Conservation (phyloP, 2,329 filamentous ascomycete genomes). For the Alternaria triticimaculans region DNA sequence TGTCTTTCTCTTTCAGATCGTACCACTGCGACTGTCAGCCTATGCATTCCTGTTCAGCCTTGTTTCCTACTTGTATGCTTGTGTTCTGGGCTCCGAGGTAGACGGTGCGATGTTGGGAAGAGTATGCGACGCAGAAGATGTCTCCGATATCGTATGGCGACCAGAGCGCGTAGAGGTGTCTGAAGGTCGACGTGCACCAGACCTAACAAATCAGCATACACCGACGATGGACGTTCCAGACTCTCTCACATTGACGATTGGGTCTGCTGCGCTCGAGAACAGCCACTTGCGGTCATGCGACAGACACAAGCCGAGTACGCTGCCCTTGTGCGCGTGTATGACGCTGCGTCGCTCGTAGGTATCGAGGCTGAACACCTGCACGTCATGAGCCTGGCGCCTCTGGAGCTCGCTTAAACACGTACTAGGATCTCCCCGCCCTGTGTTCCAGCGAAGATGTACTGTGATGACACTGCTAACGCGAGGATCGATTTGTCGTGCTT, state of each 20-base stretch:
- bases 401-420: constrained; percentile 28
- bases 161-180: constrained; percentile 85
- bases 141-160: constrained; percentile 94
- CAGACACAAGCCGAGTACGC: constrained; percentile 83
- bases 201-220: constrained; percentile 55
- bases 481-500: constrained; percentile 81
- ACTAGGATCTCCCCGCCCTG: constrained; percentile 91
- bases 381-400: constrained; percentile 18
- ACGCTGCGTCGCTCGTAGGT: constrained; percentile 82
- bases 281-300: constrained; percentile 77
- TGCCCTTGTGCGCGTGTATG: constrained; percentile 89
- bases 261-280: constrained; percentile 92
- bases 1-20: constrained; percentile 69
- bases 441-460: constrained; percentile 88
- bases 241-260: constrained; percentile 76
- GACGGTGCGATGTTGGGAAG: constrained; percentile 76
- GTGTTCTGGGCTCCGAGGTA: constrained; percentile 96
- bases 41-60: background rate
- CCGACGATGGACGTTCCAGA: too few species aligned
- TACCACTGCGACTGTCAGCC: constrained; percentile 69
- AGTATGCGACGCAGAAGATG: constrained; percentile 94
- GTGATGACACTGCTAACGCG: constrained; percentile 78
- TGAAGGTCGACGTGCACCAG: constrained; percentile 81
- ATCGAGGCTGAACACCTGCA: constrained; percentile 78
- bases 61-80: constrained; percentile 64